phyloP scores from a whole-genome alignment of 306 rosid species.

The Acacia acuminata region DNA sequence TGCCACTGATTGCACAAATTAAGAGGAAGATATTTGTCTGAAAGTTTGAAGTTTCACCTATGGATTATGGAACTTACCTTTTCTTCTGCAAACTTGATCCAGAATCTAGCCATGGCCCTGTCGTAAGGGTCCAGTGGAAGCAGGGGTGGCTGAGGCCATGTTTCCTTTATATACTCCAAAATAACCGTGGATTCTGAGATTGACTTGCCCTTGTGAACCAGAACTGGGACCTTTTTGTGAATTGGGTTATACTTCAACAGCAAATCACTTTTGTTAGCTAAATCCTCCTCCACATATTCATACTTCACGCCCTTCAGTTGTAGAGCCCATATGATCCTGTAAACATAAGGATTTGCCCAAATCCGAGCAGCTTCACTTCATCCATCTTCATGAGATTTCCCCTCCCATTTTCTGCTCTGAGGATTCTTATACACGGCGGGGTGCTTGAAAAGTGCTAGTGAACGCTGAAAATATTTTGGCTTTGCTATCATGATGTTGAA shows the following conservation, averaged over 20 bases:
- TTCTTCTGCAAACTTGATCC: slow-evolving; percentile 34
- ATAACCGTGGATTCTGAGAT: slow-evolving; percentile 31
- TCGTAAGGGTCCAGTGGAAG: slow-evolving; percentile 35
- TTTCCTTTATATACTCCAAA: slow-evolving; percentile 37
- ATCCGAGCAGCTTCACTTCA: slow-evolving; percentile 4
- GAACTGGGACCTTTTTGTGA: slow-evolving; percentile 33
- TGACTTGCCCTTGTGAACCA: slow-evolving; percentile 33
- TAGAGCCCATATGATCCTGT: slow-evolving; percentile 16
- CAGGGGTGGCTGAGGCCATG: slow-evolving; percentile 35
- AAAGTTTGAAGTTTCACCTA: not conserved
- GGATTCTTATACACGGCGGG: too few species aligned
- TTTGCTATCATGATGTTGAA: not conserved
- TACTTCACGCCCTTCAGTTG: slow-evolving; percentile 12
- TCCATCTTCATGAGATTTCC: not conserved
- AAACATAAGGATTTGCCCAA: slow-evolving; percentile 22
- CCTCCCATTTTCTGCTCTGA: not conserved
- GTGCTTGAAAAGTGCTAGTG: not conserved
- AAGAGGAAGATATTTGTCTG: not conserved
- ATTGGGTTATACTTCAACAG: slow-evolving; percentile 31
- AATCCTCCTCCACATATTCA: slow-evolving; percentile 25
- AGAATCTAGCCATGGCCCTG: slow-evolving; percentile 36
- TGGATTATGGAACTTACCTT: slow-evolving; percentile 33
- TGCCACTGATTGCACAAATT: not conserved
- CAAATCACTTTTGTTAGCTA: slow-evolving; percentile 24
- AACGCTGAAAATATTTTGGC: not conserved